phyloP scores from a whole-genome alignment of 2,329 filamentous ascomycete genomes.

The Phoma herbarum region DNA sequence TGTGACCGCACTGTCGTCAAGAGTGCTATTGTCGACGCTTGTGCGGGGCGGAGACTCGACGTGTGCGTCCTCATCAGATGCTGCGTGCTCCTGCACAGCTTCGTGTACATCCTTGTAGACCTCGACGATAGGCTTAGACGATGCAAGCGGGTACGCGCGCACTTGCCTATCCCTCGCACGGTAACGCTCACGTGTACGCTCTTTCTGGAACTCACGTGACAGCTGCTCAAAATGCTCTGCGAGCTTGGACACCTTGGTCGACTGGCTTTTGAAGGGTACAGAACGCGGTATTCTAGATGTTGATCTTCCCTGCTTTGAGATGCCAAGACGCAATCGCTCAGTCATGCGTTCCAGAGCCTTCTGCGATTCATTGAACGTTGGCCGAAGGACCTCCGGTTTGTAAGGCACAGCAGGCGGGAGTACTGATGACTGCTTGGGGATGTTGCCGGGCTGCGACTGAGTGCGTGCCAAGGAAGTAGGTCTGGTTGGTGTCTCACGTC shows the following conservation, averaged over 20 bases:
- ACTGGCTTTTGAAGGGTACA: constrained; percentile 73
- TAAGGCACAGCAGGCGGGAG: constrained; percentile 28
- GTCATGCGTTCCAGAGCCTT: constrained; percentile 72
- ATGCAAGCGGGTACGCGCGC: constrained; percentile 85
- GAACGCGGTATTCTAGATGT: constrained; percentile 85
- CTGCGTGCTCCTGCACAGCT: constrained; percentile 82
- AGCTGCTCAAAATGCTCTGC: constrained; percentile 97
- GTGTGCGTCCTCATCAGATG: constrained; percentile 69
- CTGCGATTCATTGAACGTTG: constrained; percentile 46
- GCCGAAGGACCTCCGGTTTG: constrained; percentile 35
- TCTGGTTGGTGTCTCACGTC: constrained; percentile 42
- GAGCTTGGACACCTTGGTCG: constrained; percentile 86
- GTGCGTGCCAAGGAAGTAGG: constrained; percentile 42
- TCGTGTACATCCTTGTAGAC: constrained; percentile 95
- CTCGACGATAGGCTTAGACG: constrained; percentile 94
- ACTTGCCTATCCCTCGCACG: constrained; percentile 79
- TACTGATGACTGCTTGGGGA: constrained; percentile 31
- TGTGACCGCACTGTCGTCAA: constrained; percentile 47
- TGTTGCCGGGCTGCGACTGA: constrained; percentile 49
- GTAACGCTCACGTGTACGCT: constrained; percentile 85
- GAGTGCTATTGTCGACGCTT: constrained; percentile 50
- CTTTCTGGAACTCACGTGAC: constrained; percentile 94
- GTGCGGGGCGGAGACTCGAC: constrained; percentile 40
- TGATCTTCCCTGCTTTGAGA: constrained; percentile 67
- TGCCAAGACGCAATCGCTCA: constrained; percentile 73